Conservation (phyloP, 1,284 basidiomycete species). For the Ceratobasidium theobromae region DNA sequence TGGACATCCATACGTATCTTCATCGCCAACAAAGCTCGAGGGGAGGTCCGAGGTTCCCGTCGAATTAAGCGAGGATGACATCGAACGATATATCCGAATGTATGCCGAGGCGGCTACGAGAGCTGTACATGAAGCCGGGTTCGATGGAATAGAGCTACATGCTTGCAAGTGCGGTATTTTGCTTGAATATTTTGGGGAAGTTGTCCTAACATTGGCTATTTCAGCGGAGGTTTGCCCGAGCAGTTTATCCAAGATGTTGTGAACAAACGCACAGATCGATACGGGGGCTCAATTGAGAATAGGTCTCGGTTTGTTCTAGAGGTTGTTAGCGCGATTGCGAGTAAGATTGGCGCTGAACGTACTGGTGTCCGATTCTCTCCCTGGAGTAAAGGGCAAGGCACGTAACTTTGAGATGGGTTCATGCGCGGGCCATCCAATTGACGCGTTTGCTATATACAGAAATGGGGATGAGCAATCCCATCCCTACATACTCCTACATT, state of each 20-base stretch:
- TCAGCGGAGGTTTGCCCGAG: constrained; percentile 42
- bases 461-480: constrained; percentile 42
- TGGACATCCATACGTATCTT: constrained; percentile 39
- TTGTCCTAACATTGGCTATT: neutral
- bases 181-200: neutral
- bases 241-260: constrained; percentile 47
- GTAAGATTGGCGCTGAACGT: constrained; percentile 45
- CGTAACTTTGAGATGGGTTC: neutral
- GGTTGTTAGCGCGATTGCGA: constrained; percentile 43
- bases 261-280: constrained; percentile 50
- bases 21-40: constrained; percentile 39
- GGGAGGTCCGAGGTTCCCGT: constrained; percentile 34
- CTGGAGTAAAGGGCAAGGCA: constrained; percentile 39
- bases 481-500: constrained; percentile 44
- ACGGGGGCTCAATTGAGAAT: constrained; percentile 50
- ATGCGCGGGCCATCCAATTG: neutral
- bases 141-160: constrained; percentile 52
- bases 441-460: constrained; percentile 34
- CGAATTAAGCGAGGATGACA: constrained; percentile 38
- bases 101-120: constrained; percentile 47
- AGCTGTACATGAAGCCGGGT: constrained; percentile 48
- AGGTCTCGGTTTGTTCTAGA: constrained; percentile 47
- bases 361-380: constrained; percentile 43
- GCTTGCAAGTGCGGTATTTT: constrained; percentile 37
- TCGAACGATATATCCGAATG: constrained; percentile 41